Evolutionary conservation across 352 stramenopile species (phyloP), one percentile per base, ranked within the genome.

Genomic region (Phytophthora tubulina): DNA sequence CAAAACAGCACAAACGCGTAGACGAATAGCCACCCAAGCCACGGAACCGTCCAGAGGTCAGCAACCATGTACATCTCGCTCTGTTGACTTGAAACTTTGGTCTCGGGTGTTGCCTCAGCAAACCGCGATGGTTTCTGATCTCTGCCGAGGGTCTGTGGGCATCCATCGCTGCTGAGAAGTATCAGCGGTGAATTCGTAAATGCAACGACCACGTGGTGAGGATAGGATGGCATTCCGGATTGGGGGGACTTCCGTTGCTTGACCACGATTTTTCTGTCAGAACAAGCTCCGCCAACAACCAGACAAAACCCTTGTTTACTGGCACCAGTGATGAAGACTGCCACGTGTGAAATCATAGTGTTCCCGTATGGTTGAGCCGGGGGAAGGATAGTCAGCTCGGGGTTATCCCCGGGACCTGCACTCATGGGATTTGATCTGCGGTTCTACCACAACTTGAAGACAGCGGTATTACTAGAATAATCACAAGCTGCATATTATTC

Each of bases 1-100:
- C 53, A 77, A 15, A 62, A 49, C 0, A 77, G 46, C 14, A 32
- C 30, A 14, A 70, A 59, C 3, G 45, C 39, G 52, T 74, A 77
- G 44, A 60, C 38, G 41, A 69, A 71, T 4, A 55, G 31, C 71
- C 65, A 76, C 0, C 61, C 68, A 33, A 51, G 11, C 46, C 64
- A 72, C 9, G 38, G 30, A n/a, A 46, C 21, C 30, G 30, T 36
- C 15, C 27, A 54, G 3, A 54, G 11, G 13, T 38, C 46, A 36
- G 46, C 27, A 53, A 38, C 27, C 9, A 38, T 14, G 9, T 38
- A 11, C 21, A 53, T 53, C 46, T 35, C 6, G 9, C 9, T 32
- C 45, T n/a, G 21, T 53, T 27, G 46, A 11, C 46, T 4, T 2
- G 5, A 38, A 33, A 21, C 13, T 46, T 31, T 48, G n/a, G 8